These are phyloP conservation scores for Monilinia aucupariae DNA, from an alignment of 2,329 filamentous ascomycete species.

Conservation along the genomic window DNA sequence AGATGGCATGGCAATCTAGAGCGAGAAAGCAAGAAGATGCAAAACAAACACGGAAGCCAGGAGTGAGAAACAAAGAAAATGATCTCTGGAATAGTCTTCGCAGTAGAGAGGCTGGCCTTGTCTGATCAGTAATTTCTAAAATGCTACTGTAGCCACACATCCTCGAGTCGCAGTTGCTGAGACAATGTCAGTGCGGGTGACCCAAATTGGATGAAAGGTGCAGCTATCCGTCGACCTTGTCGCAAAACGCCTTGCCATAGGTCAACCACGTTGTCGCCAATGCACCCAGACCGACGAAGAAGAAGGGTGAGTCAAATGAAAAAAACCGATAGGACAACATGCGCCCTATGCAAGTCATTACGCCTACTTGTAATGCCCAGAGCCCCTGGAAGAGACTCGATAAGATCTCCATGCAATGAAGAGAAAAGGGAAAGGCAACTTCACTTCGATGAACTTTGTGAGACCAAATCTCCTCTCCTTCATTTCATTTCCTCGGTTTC, in stretches of 20 bases:
- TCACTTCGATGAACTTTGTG: constrained; percentile 8
- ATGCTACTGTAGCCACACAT: constrained; percentile 9
- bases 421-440: not conserved
- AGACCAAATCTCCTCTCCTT: not conserved
- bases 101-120: constrained; percentile 5
- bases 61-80: constrained; percentile 4
- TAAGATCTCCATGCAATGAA: constrained; percentile 18
- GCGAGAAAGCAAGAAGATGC: not conserved
- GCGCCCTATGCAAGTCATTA: constrained; percentile 24
- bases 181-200: constrained; percentile 23
- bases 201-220: constrained; percentile 25
- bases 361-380: constrained; percentile 18
- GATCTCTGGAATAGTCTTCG: not conserved
- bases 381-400: constrained; percentile 29
- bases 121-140: constrained; percentile 11
- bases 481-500: not conserved
- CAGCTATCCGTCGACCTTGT: constrained; percentile 25
- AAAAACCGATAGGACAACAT: constrained; percentile 23
- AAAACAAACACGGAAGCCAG: constrained; percentile 2
- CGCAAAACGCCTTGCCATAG: constrained; percentile 25
- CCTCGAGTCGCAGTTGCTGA: constrained; percentile 30
- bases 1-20: constrained; percentile 14
- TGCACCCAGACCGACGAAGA: constrained; percentile 31
- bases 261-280: constrained; percentile 33
- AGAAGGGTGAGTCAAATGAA: constrained; percentile 17